phyloP scores from a whole-genome alignment of 2,329 filamentous ascomycete genomes.

The Ophiosphaerella korrae region DNA sequence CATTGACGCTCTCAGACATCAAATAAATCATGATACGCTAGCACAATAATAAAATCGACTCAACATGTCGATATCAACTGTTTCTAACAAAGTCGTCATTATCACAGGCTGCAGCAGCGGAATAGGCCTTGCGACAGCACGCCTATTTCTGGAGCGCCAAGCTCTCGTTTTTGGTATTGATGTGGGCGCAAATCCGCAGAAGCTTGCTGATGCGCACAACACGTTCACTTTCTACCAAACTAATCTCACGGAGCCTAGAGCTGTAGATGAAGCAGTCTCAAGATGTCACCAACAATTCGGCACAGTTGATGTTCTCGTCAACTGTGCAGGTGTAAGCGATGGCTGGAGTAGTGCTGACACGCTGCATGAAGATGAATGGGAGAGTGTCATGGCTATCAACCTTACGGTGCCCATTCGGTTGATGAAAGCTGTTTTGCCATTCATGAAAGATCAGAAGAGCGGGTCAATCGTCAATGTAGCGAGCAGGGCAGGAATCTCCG shows the following conservation, averaged over 20 bases:
- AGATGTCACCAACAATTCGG: constrained; percentile 29
- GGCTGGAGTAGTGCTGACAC: constrained; percentile 48
- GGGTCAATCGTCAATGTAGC: constrained; percentile 52
- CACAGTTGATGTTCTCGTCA: constrained; percentile 51
- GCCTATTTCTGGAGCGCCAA: constrained; percentile 27
- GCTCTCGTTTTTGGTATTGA: constrained; percentile 39
- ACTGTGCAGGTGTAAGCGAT: constrained; percentile 54
- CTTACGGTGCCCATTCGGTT: constrained; percentile 52
- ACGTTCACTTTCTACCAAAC: constrained; percentile 33
- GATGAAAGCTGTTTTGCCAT: constrained; percentile 52
- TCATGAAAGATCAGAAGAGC: constrained; percentile 48
- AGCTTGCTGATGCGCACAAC: constrained; percentile 17
- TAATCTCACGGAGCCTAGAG: constrained; percentile 24
- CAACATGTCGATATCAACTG: constrained; percentile 23
- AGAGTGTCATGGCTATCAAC: constrained; percentile 50
- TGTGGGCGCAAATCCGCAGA: constrained; percentile 23
- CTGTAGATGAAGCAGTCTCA: constrained; percentile 28
- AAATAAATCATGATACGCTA: background rate
- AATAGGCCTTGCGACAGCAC: constrained; percentile 36
- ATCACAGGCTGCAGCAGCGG: constrained; percentile 39
- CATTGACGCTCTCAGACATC: background rate
- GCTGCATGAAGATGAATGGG: constrained; percentile 48
- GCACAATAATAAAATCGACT: background rate
- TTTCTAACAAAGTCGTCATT: constrained; percentile 34
- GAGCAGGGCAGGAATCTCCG: constrained; percentile 38